Conservation (phyloP, 352 stramenopile genomes). For the Aphanomyces astaci region DNA sequence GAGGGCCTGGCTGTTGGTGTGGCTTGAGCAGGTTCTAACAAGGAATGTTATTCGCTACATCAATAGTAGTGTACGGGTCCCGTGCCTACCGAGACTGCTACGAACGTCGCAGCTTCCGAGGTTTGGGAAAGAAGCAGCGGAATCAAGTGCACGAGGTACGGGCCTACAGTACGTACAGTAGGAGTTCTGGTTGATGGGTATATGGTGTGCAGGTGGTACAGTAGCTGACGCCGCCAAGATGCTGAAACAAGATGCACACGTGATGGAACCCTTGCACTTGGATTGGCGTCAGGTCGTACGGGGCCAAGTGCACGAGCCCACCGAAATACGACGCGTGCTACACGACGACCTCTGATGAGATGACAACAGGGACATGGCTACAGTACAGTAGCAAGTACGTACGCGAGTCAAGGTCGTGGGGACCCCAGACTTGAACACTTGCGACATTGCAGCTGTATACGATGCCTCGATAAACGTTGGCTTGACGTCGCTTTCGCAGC, state of each 20-base stretch:
- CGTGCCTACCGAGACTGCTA: background rate
- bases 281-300: background rate
- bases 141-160: constrained; percentile 3
- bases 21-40: background rate
- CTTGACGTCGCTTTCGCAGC: background rate
- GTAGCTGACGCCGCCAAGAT: background rate
- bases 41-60: background rate
- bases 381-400: background rate
- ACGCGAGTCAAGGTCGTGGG: background rate
- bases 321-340: background rate
- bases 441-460: background rate
- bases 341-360: background rate
- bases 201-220: too few relatives aligned
- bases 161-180: background rate
- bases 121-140: background rate
- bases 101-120: background rate
- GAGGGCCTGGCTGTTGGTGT: background rate
- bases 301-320: background rate
- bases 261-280: background rate
- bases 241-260: background rate
- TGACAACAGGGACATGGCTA: too few relatives aligned
- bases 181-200: too few relatives aligned
- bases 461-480: background rate
- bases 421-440: background rate
- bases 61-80: background rate